Percentiles rank a stretch among this genome's conserved stretches.
Conservation (phyloP, 352 stramenopile genomes). For the Aphanomyces astaci region DNA sequence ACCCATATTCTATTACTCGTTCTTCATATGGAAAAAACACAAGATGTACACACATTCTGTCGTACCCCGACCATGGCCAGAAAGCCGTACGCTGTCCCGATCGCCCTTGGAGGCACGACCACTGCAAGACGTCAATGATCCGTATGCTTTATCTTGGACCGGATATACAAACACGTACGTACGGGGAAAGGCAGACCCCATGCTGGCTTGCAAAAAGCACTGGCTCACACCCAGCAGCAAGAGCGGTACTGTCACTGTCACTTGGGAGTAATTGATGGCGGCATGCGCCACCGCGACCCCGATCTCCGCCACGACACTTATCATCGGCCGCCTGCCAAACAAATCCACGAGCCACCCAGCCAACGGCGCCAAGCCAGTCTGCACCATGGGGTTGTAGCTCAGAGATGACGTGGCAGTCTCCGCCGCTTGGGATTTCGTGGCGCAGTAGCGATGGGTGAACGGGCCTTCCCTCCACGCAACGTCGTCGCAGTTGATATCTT, state of each 20-base stretch:
- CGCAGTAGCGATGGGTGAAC: conserved; percentile 17
- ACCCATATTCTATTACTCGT: conserved; percentile 2
- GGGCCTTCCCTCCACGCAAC: conserved; percentile 3
- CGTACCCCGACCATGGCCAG: conserved; percentile 1
- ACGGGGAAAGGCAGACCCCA: not conserved
- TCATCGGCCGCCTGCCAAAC: not conserved
- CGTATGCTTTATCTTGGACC: too few relatives aligned
- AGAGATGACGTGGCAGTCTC: conserved; percentile 2
- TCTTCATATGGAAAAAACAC: not conserved
- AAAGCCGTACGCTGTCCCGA: conserved; percentile 1
- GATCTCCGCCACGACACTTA: not conserved
- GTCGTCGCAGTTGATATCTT: conserved; percentile 22
- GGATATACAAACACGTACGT: too few relatives aligned
- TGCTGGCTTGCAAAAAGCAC: not conserved
- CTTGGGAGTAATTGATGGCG: not conserved
- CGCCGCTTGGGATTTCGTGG: not conserved
- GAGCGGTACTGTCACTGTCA: not conserved
- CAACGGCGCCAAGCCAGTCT: not conserved
- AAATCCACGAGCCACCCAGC: conserved; percentile 6
- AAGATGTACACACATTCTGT: not conserved
- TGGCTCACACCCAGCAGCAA: not conserved
- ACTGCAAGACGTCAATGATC: not conserved
- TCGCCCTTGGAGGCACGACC: not conserved
- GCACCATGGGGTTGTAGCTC: not conserved
- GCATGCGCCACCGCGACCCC: not conserved